phyloP scores from a whole-genome alignment of 495 filamentous ascomycete species.

The Tetracladium setigerum region DNA sequence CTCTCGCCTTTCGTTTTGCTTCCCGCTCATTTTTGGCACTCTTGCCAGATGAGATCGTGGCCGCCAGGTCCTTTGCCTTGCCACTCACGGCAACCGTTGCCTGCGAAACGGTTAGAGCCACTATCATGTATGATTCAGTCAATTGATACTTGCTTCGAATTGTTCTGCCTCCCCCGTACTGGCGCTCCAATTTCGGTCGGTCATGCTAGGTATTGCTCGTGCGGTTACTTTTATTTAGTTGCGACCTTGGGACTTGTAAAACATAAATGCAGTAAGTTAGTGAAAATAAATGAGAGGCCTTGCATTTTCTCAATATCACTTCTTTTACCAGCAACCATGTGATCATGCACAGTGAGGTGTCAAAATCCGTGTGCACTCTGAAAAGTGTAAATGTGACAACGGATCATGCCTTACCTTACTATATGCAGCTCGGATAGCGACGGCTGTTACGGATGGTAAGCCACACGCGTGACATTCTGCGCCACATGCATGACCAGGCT shows the following conservation, averaged over 20 bases:
- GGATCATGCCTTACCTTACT: too few relatives aligned
- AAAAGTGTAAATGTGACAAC: too few relatives aligned
- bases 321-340: too few relatives aligned
- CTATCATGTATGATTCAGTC: neutral
- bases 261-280: too few relatives aligned
- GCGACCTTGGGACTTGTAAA: too few relatives aligned
- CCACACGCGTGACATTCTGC: slow-evolving; percentile 15
- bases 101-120: slow-evolving; percentile 1
- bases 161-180: slow-evolving; percentile 9
- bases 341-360: too few relatives aligned
- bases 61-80: slow-evolving; percentile 2
- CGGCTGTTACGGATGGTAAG: too few relatives aligned
- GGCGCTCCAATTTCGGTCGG: slow-evolving; percentile 4
- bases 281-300: too few relatives aligned
- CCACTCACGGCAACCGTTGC: slow-evolving; percentile 2
- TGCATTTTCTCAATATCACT: too few relatives aligned
- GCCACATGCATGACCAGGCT: slow-evolving; percentile 10
- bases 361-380: too few relatives aligned
- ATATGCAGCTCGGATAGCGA: too few relatives aligned
- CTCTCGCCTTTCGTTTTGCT: slow-evolving; percentile 6
- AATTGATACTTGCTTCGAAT: slow-evolving; percentile 6
- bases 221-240: neutral
- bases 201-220: slow-evolving; percentile 4
- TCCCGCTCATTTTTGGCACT: slow-evolving; percentile 9
- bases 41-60: slow-evolving; percentile 7